Evolutionary conservation across 371 early-diverging fungal species (phyloP).

Genomic region (Mucor piriformis): DNA sequence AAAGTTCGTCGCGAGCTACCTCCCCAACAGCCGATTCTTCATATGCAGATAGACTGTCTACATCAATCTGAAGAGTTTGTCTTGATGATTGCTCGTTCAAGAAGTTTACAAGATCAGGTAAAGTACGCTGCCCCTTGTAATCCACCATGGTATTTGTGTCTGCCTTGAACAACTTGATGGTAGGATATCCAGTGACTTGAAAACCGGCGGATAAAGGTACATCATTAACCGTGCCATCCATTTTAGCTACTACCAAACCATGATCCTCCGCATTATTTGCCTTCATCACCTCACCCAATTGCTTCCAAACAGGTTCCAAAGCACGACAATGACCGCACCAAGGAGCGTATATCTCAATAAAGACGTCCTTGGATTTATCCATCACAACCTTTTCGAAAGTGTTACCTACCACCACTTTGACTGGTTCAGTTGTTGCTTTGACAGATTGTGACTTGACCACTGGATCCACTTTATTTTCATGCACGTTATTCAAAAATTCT

Average conservation of each 20-base stretch:
- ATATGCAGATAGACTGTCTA: not conserved
- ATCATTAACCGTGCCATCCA: conserved; percentile 92
- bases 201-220: conserved; percentile 69
- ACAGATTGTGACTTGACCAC: conserved; percentile 76
- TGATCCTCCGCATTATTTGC: conserved; percentile 34
- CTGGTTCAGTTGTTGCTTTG: conserved; percentile 48
- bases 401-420: conserved; percentile 78
- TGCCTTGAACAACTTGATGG: conserved; percentile 85
- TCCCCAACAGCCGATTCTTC: too few species aligned
- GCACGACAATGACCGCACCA: conserved; percentile 87
- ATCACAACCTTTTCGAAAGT: conserved; percentile 74
- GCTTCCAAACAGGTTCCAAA: conserved; percentile 75
- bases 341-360: conserved; percentile 72
- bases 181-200: conserved; percentile 86
- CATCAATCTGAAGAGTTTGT: conserved; percentile 7
- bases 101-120: conserved; percentile 73
- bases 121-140: conserved; percentile 77
- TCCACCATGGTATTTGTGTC: conserved; percentile 68
- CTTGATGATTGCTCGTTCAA: conserved; percentile 38
- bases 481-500: conserved; percentile 59
- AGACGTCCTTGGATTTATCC: conserved; percentile 79
- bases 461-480: conserved; percentile 65
- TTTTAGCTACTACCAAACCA: conserved; percentile 80
- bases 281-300: conserved; percentile 59
- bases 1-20: too few species aligned